Evolutionary conservation across 2,329 filamentous ascomycete species (phyloP).

Genomic region (Acrodontium crateriforme): DNA sequence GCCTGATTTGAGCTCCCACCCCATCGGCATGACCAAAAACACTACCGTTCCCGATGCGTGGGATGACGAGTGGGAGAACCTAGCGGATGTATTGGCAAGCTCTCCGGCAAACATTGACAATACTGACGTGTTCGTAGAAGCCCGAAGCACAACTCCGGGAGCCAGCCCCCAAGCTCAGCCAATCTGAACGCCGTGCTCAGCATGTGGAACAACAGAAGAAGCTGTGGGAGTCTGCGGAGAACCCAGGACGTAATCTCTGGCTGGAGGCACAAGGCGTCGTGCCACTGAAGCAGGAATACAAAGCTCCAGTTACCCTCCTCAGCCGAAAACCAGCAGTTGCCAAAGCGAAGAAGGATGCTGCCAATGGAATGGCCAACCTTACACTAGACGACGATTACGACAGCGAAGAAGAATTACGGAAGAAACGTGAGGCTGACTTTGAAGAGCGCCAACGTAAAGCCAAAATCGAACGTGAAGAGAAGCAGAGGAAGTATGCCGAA

Average conservation of each 20-base stretch:
- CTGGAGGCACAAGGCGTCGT: slow-evolving; percentile 49
- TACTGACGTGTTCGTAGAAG: slow-evolving; percentile 19
- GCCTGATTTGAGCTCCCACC: no score
- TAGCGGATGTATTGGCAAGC: slow-evolving; percentile 49
- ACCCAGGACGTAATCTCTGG: slow-evolving; percentile 61
- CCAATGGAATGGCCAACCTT: slow-evolving; percentile 31
- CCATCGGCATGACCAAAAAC: slow-evolving; percentile 36
- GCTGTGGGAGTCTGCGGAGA: slow-evolving; percentile 83
- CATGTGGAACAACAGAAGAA: slow-evolving; percentile 75
- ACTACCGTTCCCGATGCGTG: slow-evolving; percentile 57
- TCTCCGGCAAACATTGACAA: slow-evolving; percentile 9
- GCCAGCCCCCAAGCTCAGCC: slow-evolving; percentile 43
- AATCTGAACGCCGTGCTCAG: slow-evolving; percentile 62
- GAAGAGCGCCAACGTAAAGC: slow-evolving; percentile 70
- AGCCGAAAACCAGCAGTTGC: slow-evolving; percentile 59
- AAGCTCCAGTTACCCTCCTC: slow-evolving; percentile 69
- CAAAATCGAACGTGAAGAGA: slow-evolving; percentile 70
- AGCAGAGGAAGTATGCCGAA: slow-evolving; percentile 81
- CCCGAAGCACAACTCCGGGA: slow-evolving; percentile 21
- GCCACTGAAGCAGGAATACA: slow-evolving; percentile 57
- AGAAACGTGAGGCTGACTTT: slow-evolving; percentile 50
- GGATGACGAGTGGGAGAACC: slow-evolving; percentile 80
- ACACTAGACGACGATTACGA: slow-evolving; percentile 42
- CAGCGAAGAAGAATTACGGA: slow-evolving; percentile 48
- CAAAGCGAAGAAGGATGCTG: slow-evolving; percentile 45